A percentile compares a stretch with the other conserved stretches of the same genome.
These are phyloP conservation scores for Plasmodium coatneyi DNA, from an alignment of 169 alveolate species.

Conservation along the genomic window DNA sequence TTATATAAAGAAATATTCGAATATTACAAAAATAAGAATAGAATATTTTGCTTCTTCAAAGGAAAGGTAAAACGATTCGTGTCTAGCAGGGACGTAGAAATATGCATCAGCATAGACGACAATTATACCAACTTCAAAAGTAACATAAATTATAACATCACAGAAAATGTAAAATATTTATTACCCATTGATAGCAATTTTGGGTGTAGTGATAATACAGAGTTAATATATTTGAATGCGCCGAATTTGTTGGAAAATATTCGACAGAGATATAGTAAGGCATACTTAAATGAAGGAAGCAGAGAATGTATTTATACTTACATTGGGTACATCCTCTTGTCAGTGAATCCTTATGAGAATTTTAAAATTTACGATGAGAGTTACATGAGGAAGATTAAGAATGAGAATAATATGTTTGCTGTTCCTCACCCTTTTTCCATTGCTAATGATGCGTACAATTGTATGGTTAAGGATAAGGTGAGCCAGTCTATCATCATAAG, in stretches of 20 bases:
- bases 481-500: constrained; percentile 97
- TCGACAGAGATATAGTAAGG: constrained; percentile 72
- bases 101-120: constrained; percentile 53
- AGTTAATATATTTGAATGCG: constrained; percentile 78
- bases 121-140: constrained; percentile 22
- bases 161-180: constrained; percentile 74
- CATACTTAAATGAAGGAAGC: constrained; percentile 55
- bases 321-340: constrained; percentile 88
- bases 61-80: constrained; percentile 67
- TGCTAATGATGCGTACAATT: constrained; percentile 89
- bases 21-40: constrained; percentile 38
- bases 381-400: constrained; percentile 79
- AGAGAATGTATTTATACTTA: constrained; percentile 82
- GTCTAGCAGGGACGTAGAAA: constrained; percentile 63
- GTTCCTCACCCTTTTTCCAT: constrained; percentile 91
- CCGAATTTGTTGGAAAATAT: constrained; percentile 81
- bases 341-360: constrained; percentile 87
- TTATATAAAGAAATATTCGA: constrained; percentile 59
- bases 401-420: constrained; percentile 82
- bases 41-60: constrained; percentile 66
- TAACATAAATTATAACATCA: constrained; percentile 40
- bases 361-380: constrained; percentile 84
- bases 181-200: constrained; percentile 75
- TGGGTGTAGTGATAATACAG: constrained; percentile 80
- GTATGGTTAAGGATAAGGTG: constrained; percentile 80